A percentile compares a stretch with the other conserved stretches of the same genome.
Conservation (phyloP, 192 early-diverging fungal genomes). For the Obelidium mucronatum region DNA sequence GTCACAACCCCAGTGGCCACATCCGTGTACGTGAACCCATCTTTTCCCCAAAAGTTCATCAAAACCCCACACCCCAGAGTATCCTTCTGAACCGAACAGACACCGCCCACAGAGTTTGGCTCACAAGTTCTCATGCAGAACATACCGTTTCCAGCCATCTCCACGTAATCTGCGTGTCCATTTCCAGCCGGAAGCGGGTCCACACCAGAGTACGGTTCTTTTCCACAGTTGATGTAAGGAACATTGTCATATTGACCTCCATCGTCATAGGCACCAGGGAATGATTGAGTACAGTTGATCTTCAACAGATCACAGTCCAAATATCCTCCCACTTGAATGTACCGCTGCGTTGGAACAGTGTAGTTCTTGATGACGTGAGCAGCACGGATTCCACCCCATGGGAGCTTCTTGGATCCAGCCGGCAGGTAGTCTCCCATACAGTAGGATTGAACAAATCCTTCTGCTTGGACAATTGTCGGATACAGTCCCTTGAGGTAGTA, state of each 20-base stretch:
- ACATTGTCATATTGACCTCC: conserved; percentile 35
- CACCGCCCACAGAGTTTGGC: not conserved
- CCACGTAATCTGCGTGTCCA: conserved; percentile 22
- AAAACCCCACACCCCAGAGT: conserved; percentile 7
- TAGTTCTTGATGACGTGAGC: conserved; percentile 38
- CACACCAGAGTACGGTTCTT: conserved; percentile 48
- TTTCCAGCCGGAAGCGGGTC: conserved; percentile 4
- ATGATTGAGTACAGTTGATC: conserved; percentile 34
- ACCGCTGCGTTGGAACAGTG: too few relatives aligned
- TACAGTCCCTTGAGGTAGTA: conserved; percentile 17
- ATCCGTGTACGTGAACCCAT: conserved; percentile 18
- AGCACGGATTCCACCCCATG: conserved; percentile 31
- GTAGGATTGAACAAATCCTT: conserved; percentile 43
- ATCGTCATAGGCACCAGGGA: conserved; percentile 26
- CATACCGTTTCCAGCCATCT: conserved; percentile 45
- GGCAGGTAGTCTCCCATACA: conserved; percentile 42
- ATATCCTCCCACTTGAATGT: conserved; percentile 34
- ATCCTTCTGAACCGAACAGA: conserved; percentile 8
- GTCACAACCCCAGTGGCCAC: not conserved
- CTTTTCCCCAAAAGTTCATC: not conserved
- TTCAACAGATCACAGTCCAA: conserved; percentile 36
- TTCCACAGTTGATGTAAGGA: conserved; percentile 36
- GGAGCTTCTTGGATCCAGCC: conserved; percentile 31
- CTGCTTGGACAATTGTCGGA: conserved; percentile 45
- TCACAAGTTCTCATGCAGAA: conserved; percentile 47